Evolutionary conservation across 2,329 filamentous ascomycete genomes (phyloP), one percentile per base, ranked within the genome.

Genomic region (Fusarium sp.): DNA sequence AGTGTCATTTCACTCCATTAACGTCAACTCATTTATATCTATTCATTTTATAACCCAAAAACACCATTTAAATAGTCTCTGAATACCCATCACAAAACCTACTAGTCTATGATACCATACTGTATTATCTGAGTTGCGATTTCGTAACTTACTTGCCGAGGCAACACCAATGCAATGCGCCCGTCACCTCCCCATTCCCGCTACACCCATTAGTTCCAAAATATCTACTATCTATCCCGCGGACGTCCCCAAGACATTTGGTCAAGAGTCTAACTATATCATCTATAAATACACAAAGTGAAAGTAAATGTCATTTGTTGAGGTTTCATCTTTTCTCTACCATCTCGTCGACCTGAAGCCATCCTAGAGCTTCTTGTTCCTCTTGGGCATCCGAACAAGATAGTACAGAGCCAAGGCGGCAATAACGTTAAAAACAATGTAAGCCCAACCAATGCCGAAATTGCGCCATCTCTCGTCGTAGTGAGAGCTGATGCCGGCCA

Each of bases 391-490:
- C 51, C 85, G 80, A 2, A 80, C 84, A 63, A 88, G 77, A 84
- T 85, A 91, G 78, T 91, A 91, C 46, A 91, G 79, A 8, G 83
- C 77, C 24, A 91, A 78, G 0, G 89, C 88, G 0, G 84, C 87
- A 24, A 80, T 79, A 24, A 90, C 80, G 77, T 92, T 91, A 79
- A 91, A 89, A 24, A 84, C 78, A 66, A 90, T 85, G 71, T 88
- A 92, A 0, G 83, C 86, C 83, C 87, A 91, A 36, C 90, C 80
- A 35, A 92, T 83, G 12, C 90, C 92, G 78, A 91, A 91, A 79
- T 94, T 92, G 66, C 91, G 87, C 91, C 92, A 94, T 38, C 90
- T 83, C 31, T 92, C 83, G 31, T 73, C 79, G 77, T 91, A 93
- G 70, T 84, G 79, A 67, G 88, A 85, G 62, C 84, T 83, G 61